Percentiles rank a stretch among this genome's conserved stretches.
These are phyloP conservation scores for Limtongia smithiae DNA, from an alignment of 805 yeast species.

Conservation along the genomic window DNA sequence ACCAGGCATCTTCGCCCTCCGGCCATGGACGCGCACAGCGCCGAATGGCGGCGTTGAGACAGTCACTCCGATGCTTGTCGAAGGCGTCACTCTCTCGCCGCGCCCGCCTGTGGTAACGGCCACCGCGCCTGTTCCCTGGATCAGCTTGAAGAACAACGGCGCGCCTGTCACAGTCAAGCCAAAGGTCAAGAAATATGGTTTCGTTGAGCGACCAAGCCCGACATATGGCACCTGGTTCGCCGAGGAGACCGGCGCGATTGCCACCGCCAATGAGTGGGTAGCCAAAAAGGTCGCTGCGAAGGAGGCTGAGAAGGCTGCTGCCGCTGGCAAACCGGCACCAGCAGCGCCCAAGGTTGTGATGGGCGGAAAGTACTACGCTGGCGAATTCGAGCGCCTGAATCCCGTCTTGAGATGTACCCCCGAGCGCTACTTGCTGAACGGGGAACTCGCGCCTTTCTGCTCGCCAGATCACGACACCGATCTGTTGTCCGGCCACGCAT, in stretches of 20 bases:
- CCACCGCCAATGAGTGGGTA: not conserved
- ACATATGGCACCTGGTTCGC: slow-evolving; percentile 69
- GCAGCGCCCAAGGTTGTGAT: no score
- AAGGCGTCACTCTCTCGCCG: slow-evolving; percentile 59
- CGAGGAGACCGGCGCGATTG: slow-evolving; percentile 45
- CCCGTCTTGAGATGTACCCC: slow-evolving; percentile 88
- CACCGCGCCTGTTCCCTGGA: slow-evolving; percentile 74
- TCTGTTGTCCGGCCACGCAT: slow-evolving; percentile 58
- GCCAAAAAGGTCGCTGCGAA: no score
- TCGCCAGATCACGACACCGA: slow-evolving; percentile 63
- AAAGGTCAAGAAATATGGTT: slow-evolving; percentile 61
- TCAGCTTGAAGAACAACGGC: slow-evolving; percentile 72
- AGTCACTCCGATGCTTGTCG: slow-evolving; percentile 60
- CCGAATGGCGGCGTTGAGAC: slow-evolving; percentile 46
- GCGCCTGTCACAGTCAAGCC: slow-evolving; percentile 77
- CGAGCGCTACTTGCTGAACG: slow-evolving; percentile 53
- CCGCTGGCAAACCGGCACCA: no score
- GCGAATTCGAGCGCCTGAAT: slow-evolving; percentile 50
- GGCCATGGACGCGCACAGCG: slow-evolving; percentile 30
- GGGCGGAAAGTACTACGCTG: slow-evolving; percentile 14
- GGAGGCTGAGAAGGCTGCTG: not conserved
- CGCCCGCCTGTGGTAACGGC: slow-evolving; percentile 41
- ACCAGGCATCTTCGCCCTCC: slow-evolving; percentile 21
- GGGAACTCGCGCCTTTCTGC: slow-evolving; percentile 75
- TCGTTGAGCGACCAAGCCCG: slow-evolving; percentile 61